Evolutionary conservation across 768 basidiomycete species (phyloP), one percentile per base, ranked within the genome.

Genomic region (Suillus occidentalis): DNA sequence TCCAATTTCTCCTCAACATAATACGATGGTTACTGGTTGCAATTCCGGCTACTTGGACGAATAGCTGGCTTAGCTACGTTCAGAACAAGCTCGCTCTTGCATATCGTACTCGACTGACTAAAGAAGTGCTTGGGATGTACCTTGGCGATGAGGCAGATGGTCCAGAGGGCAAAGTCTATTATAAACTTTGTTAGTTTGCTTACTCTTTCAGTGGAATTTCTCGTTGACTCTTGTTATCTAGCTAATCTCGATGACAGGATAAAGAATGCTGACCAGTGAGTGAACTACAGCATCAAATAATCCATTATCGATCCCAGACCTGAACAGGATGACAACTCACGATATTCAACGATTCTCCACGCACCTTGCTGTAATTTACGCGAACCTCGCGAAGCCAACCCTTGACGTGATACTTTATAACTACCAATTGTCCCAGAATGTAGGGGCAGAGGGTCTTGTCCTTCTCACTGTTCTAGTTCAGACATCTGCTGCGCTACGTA

Each of bases 181-280:
- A 99, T 75, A 97, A 97, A 75, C 77, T 99, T 18, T 88, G 94
- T 90, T 70, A 65, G 88, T 77, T 42, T 43, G 1, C 28, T 4
- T 42, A 42, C 40, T 42, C 25, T 18, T 56, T 34, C 10, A 25
- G 34, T 34, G 40, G 14, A 36, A 45, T 64, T 60, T 67, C 28
- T 64, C 31, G 18, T n/a, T 42, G 61, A 18, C 49, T 67, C 2
- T 64, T 20, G 22, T 31, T 55, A n/a, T 62, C 28, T 71, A 94
- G 95, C 92, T 52, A 97, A 97, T 75, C 78, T 99, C 70, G 96
- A 98, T 72, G 97, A 98, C 73, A 83, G 97, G 59, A 95, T 98
- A 59, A 95, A 95, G 82, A 97, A 98, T 70, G 91, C 94, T 18
- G 95, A 98, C 75, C 95, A 97, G 91, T 92, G 63, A 69, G 84